Percentiles rank a stretch among this genome's conserved stretches.
Evolutionary conservation across 306 rosid genomes (phyloP).

Genomic region (Corylus avellana): DNA sequence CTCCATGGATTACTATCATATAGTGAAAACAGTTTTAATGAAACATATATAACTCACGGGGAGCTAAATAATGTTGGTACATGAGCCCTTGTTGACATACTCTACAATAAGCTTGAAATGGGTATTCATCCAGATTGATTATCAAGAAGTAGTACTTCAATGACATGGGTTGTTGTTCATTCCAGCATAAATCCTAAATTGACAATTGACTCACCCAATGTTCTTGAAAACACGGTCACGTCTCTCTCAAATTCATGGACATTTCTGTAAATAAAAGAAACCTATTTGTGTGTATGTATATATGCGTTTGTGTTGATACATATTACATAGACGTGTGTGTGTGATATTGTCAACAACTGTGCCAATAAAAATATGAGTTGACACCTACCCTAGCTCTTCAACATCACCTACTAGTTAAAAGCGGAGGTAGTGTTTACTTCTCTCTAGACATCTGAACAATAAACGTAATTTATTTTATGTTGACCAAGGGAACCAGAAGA

Average conservation of each 20-base stretch:
- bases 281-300: neutral
- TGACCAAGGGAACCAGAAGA: neutral
- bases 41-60: neutral
- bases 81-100: conserved; percentile 1
- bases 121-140: neutral
- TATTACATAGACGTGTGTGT: neutral
- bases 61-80: neutral
- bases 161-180: conserved; percentile 12
- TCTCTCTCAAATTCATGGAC: neutral
- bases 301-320: neutral
- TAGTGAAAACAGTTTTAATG: neutral
- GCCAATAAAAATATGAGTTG: conserved; percentile 7
- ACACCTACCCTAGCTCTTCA: conserved; percentile 20
- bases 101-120: neutral
- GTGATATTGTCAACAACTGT: neutral
- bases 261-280: neutral
- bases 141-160: neutral
- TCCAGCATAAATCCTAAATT: conserved; percentile 18
- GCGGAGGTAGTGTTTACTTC: neutral
- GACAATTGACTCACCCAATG: conserved; percentile 12
- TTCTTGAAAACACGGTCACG: neutral
- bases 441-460: neutral
- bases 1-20: neutral
- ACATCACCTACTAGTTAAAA: conserved; percentile 26
- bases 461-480: neutral